phyloP scores from a whole-genome alignment of 2,329 filamentous ascomycete species.

The Aspergillus japonicus region DNA sequence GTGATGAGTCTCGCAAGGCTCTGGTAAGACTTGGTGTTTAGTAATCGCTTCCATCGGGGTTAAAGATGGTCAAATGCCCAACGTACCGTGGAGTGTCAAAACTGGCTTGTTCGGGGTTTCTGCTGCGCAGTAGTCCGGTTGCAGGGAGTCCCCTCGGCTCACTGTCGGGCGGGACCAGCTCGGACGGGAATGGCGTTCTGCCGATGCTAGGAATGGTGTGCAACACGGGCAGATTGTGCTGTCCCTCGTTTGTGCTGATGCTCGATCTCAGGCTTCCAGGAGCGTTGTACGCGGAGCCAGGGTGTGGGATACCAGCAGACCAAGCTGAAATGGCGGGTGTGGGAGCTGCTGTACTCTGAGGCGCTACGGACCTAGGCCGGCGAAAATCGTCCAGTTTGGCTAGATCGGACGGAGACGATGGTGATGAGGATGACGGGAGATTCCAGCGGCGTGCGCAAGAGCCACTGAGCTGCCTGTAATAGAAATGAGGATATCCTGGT shows the following conservation, averaged over 20 bases:
- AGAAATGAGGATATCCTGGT: slow-evolving; percentile 1
- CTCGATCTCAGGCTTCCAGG: neutral
- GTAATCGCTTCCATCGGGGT: neutral
- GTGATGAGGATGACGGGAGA: neutral
- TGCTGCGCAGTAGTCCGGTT: neutral
- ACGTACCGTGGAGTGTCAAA: slow-evolving; percentile 2
- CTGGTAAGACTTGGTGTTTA: neutral
- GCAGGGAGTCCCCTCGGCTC: neutral
- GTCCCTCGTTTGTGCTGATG: neutral
- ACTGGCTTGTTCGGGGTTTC: neutral
- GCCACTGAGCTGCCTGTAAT: slow-evolving; percentile 2
- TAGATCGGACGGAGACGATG: slow-evolving; percentile 1
- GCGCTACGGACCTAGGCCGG: neutral
- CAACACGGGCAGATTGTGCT: neutral
- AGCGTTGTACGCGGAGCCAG: neutral
- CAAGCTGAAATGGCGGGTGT: neutral
- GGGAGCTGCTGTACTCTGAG: neutral
- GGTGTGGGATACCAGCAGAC: neutral
- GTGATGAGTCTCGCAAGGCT: neutral
- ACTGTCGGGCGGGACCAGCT: neutral
- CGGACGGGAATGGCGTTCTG: neutral
- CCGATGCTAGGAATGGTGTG: neutral
- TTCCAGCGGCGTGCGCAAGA: slow-evolving; percentile 2
- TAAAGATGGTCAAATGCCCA: neutral
- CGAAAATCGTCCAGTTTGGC: neutral